phyloP scores from a whole-genome alignment of 495 filamentous ascomycete species.

The Annulohypoxylon stygium region DNA sequence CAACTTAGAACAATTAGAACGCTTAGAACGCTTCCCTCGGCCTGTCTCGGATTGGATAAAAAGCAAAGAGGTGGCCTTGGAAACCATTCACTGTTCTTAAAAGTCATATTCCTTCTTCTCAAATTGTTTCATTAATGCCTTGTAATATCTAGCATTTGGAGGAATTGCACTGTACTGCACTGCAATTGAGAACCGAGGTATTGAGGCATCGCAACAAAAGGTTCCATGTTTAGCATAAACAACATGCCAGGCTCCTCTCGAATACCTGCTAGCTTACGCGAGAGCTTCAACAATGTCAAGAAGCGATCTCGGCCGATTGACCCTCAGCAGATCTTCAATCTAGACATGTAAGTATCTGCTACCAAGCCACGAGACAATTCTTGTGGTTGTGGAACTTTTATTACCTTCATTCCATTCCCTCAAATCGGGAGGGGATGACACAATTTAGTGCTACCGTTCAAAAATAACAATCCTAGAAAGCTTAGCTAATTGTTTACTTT shows the following conservation, averaged over 20 bases:
- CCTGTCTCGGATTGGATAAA: conserved; percentile 25
- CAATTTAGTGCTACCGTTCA: conserved; percentile 9
- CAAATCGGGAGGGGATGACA: background rate
- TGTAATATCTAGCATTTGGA: conserved; percentile 15
- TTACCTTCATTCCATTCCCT: background rate
- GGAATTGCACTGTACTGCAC: background rate
- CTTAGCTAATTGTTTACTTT: conserved; percentile 20
- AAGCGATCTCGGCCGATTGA: conserved; percentile 66
- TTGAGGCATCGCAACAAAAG: conserved; percentile 27
- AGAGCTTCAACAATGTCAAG: conserved; percentile 68
- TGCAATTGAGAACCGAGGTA: conserved; percentile 24
- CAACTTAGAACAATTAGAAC: no score
- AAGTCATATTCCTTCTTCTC: background rate
- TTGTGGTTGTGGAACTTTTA: conserved; percentile 17
- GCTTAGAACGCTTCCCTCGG: conserved; percentile 7
- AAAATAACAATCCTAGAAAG: background rate
- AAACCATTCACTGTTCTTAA: background rate
- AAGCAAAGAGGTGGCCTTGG: conserved; percentile 6
- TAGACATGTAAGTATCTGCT: conserved; percentile 78
- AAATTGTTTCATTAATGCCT: conserved; percentile 16
- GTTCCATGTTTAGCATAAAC: conserved; percentile 36
- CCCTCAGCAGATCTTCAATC: conserved; percentile 74
- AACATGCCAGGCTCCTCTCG: conserved; percentile 73
- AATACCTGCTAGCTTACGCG: conserved; percentile 75
- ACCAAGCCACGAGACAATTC: background rate